Evolutionary conservation across 805 yeast species (phyloP), one percentile per base, ranked within the genome.

Genomic region (Myxozyma geophila): DNA sequence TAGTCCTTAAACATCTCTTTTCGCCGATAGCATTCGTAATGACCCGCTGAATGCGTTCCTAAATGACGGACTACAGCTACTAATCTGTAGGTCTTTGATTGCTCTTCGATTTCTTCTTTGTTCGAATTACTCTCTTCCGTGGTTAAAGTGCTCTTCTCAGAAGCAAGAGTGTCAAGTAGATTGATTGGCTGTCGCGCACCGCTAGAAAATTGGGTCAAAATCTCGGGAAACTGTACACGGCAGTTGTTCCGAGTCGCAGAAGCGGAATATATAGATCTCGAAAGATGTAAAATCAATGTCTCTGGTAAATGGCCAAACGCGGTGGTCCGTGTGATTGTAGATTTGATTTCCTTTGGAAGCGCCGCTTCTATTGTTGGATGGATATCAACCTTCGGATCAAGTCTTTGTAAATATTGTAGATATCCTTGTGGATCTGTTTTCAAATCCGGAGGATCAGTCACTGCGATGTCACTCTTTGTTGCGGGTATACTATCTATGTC

Each of bases 51-150:
- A 54, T 70, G 67, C 0, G 93, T 86, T 0, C 99, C 99, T 52
- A 87, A 85, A 74, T 95, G 98, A 68, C 92, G 83, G 19, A 95
- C 85, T 66, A 90, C 78, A 0, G 97, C 88, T 66, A 82, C 83
- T 43, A 95, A 79, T 64, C 79, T 78, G 74, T 90, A 92, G 9
- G 59, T 52, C 47, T 60, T 60, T 6, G 54, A 12, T 35, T 23
- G 43, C 10, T 8, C 53, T 17, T 59, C 54, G n/a, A 6, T 9
- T 23, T 17, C 36, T 9, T 36, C 47, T 35, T n/a, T 48, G 41
- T 15, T 5, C 13, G 17, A 15, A 10, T n/a, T 19, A 21, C 7
- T 39, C 33, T 43, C 4, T 40, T 9, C 23, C 21, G n/a, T 9
- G 49, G n/a, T 9, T n/a, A 2, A 50, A 39, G 21, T 17, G 13